Evolutionary conservation across 208 protist species (phyloP), one percentile per base, ranked within the genome.

Genomic region (Leishmania guyanensis): DNA sequence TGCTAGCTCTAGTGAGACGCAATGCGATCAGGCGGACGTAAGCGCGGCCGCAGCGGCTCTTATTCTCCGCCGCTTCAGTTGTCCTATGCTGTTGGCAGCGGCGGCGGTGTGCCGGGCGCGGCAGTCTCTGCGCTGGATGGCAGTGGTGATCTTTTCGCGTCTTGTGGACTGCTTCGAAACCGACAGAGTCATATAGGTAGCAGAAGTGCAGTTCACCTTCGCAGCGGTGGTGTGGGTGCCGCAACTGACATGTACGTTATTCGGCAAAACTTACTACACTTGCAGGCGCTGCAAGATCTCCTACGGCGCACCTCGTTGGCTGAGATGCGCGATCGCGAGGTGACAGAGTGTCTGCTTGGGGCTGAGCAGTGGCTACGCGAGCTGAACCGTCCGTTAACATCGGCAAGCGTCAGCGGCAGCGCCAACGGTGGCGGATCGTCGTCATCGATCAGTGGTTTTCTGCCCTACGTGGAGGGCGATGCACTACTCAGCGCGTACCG

Each of bases 261-360:
- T 60, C 78, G 54, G 26, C 75, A 84, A 71, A 87, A 68, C 74
- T 46, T 79, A 3, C 8, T 75, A 60, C 85, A 84, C 56, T 74
- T 92, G 75, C 89, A 87, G 71, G 81, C 90, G 0, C 75, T 95
- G 56, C 88, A 93, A 33, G 90, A 94, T n/a, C 72, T 96, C 9
- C 80, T 96, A 53, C 88, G 89, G 17, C 90, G 87, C 26, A 96
- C 92, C 26, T 93, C 89, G 1, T 79, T 96, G 16, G 88, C 89
- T 0, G 91, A 96, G 86, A 87, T 94, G 69, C 91, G 90, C n/a
- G 92, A 96, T 56, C 80, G 89, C 26, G 90, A 94, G 65, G 89
- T 96, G 66, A 84, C 91, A 16, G 89, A 92, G 77, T 96, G 89
- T 86, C 88, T 96, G 3, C 77, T 79, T 0, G 90, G 91, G 50